Base-by-base conservation (phyloP, 2,329 filamentous ascomycete genomes). In the Fusarium buharicum region DNA sequence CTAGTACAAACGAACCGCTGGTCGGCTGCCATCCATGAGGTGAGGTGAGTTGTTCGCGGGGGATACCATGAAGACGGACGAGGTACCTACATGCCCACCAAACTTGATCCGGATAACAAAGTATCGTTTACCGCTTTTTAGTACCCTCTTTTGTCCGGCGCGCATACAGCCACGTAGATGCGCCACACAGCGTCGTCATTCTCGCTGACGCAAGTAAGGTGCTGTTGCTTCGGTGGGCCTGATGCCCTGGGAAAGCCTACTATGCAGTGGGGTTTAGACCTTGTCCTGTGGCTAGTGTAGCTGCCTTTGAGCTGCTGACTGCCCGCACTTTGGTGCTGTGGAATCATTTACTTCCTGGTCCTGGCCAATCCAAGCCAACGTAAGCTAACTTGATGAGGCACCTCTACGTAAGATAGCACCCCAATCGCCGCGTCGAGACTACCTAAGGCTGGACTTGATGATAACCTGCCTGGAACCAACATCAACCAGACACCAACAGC, bases 151-250 rank as follows among this genome's bases (percentile, higher is more conserved):
- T 31, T 27, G 47, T 55, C 53, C 51, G 18, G 28, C 28, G 54
- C 59, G 61, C 6, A 24, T 24, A 24, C 22, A 66, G 68, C 68
- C 66, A 69, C 68, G 64, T 69, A 66, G 66, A n/a, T 33, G n/a
- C 30, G 68, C 68, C 67, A 70, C 67, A 69, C 44, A 27, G 17
- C 48, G 51, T 70, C 66, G 66, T 70, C 66, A 70, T 69, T 55
- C 49, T 52, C 44, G 49, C 64, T 67, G 64, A 67, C 64, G 64
- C 66, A 54, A 62, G 52, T 51, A 45, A 24, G 37, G 22, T 14
- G 40, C 28, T 30, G 28, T 30, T 11, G 30, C 30, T 6, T 14
- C 14, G 13, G 14, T 33, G 12, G 30, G 8, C 5, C 30, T 33
- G 30, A 33, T 33, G 30, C 30, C 3, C 30, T 33, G 30, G 18